Percentiles rank a stretch among this genome's conserved stretches.
These are phyloP conservation scores for Ceratobasidium sp. DNA, from an alignment of 1,284 basidiomycete species.

Conservation along the genomic window DNA sequence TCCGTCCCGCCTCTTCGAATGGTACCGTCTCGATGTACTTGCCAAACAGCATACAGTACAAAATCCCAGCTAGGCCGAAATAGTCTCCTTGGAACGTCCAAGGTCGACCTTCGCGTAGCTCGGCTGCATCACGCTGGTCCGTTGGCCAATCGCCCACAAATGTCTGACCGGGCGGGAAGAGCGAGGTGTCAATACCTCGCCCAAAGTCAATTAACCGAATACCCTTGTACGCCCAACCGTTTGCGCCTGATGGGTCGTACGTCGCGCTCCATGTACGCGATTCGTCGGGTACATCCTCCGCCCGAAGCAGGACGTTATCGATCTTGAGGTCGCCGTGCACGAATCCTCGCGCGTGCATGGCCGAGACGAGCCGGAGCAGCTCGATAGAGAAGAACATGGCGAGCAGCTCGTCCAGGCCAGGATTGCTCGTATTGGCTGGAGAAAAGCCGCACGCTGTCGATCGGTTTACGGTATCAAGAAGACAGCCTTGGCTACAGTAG, in stretches of 20 bases:
- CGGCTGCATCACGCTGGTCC: constrained; percentile 88
- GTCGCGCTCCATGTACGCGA: constrained; percentile 74
- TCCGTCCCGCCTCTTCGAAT: constrained; percentile 57
- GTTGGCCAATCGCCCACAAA: constrained; percentile 91
- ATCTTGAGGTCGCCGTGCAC: constrained; percentile 99
- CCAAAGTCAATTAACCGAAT: constrained; percentile 97
- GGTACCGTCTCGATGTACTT: constrained; percentile 87
- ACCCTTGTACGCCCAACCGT: constrained; percentile 90
- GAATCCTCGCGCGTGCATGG: constrained; percentile 82
- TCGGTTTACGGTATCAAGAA: constrained; percentile 93
- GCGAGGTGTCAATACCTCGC: constrained; percentile 84
- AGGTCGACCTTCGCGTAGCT: constrained; percentile 82
- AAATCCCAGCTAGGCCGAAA: constrained; percentile 90
- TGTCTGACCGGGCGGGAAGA: constrained; percentile 80
- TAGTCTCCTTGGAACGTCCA: constrained; percentile 98
- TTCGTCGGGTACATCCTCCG: constrained; percentile 83
- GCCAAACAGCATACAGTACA: constrained; percentile 96
- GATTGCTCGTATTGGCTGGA: constrained; percentile 52
- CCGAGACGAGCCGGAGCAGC: constrained; percentile 84
- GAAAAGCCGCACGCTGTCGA: constrained; percentile 76
- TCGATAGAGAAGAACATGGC: constrained; percentile 97
- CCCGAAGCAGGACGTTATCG: constrained; percentile 94
- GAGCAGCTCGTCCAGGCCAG: constrained; percentile 86
- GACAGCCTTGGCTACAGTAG: constrained; percentile 89
- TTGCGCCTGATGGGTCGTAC: constrained; percentile 79